Base-by-base conservation (phyloP, 108 stramenopile species). In the Nitzschia sp. region DNA sequence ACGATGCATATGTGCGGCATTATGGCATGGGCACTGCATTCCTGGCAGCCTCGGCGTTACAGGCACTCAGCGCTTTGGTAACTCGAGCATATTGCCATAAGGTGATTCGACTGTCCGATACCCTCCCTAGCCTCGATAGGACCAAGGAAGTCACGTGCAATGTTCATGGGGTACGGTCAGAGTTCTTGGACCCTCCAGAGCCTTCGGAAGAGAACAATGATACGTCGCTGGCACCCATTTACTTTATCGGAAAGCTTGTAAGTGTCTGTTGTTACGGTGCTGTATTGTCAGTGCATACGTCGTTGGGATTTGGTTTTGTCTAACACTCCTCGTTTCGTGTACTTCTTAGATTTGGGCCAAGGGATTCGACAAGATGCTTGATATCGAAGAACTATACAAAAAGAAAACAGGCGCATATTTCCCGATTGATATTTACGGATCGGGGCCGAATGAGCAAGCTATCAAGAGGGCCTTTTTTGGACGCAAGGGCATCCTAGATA, bases 161-260 rank as follows among this genome's bases (percentile, higher is more conserved):
- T 74, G 97, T 98, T 32, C 97, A 98, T 76, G 97, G 97, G 21
- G 95, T 97, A 0, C 77, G 97, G 6, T 53, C 67, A 33, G 83
- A 87, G 46, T 98, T 97, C 68, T 80, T 98, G 66, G 82, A 86
- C 35, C 61, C 70, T 21, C 73, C 80, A 24, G 23, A 57, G n/a
- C 68, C 68, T 15, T 75, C 68, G 30, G 53, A 51, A 11, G 47
- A 69, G 32, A 63, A 75, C 1, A 53, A 70, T 3, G 31, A 56
- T 42, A 30, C 35, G 27, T 13, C 35, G 21, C 3, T 65, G 28
- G 46, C 48, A 19, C 13, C 31, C 1, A 51, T 65, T 29, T 98
- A 98, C 70, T 98, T 97, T 62, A 90, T 98, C 73, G 97, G 97
- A 54, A 98, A 97, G 64, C 68, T 96, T 33, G 47, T 67, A 67